Percentiles rank a stretch among this genome's conserved stretches.
Evolutionary conservation across 2,329 filamentous ascomycete genomes (phyloP).

Genomic region (Botryotinia convoluta): DNA sequence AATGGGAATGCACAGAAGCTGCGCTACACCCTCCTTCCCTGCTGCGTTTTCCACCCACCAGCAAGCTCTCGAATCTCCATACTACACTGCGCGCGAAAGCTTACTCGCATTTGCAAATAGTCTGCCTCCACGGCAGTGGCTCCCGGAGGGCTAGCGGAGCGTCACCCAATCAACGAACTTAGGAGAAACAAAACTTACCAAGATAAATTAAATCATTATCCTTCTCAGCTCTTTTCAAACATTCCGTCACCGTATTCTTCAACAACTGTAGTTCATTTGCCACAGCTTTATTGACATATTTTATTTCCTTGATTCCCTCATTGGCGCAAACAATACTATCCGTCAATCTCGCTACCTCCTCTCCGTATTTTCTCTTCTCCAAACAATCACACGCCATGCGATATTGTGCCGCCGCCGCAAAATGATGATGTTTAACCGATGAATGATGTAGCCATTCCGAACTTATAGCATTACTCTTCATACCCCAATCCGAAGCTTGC

Average conservation of each 20-base stretch:
- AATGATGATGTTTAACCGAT: conserved; percentile 95
- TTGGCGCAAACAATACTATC: conserved; percentile 81
- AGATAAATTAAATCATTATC: conserved; percentile 97
- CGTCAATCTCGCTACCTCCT: conserved; percentile 82
- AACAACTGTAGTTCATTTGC: conserved; percentile 78
- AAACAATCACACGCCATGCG: conserved; percentile 85
- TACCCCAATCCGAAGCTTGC: conserved; percentile 76
- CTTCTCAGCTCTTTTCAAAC: conserved; percentile 87
- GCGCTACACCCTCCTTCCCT: no score
- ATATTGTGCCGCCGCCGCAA: conserved; percentile 92
- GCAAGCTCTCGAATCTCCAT: neutral
- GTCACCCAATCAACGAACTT: neutral
- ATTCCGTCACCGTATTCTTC: conserved; percentile 79
- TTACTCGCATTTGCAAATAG: neutral
- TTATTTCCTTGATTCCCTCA: conserved; percentile 81
- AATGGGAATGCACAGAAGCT: neutral
- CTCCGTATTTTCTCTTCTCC: conserved; percentile 91
- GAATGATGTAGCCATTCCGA: conserved; percentile 98
- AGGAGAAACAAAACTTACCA: conserved; percentile 46
- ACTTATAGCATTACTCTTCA: conserved; percentile 85
- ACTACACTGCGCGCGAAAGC: neutral
- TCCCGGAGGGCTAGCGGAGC: conserved; percentile 11
- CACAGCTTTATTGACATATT: conserved; percentile 78
- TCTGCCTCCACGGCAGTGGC: conserved; percentile 9
- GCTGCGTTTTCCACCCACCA: neutral